Evolutionary conservation across 2,329 filamentous ascomycete species (phyloP), one percentile per base, ranked within the genome.

Genomic region (Talaromyces piceae): DNA sequence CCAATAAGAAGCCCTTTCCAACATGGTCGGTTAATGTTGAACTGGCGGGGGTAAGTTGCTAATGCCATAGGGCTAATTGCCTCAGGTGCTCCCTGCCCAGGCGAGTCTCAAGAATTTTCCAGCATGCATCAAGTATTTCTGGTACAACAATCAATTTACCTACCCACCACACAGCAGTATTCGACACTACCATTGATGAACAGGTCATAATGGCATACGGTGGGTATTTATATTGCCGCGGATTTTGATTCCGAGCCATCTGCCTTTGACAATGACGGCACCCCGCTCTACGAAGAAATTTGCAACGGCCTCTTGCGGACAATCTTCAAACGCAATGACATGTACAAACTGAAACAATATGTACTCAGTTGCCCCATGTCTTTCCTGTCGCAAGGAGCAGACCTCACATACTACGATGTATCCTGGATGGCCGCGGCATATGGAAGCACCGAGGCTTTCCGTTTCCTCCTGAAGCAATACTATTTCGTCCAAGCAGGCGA

Each of bases 381-480:
- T 20, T 9, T 16, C 18, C 4, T 50, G 5, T 22, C 4, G 9
- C 2, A 4, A n/a, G 3, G 26, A 43, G n/a, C 18, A 23, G 39
- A 44, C 3, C 4, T 16, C 5, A 5, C 12, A n/a, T 49, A 4
- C 6, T 51, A 30, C 6, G 56, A 59, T 47, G 41, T 52, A 16
- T 59, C 59, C 18, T 54, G 45, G 25, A 47, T 51, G 30, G 56
- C 57, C 37, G 52, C 56, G 23, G 22, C 31, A 3, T 48, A 56
- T 53, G 56, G 53, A 26, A 53, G 47, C 47, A 49, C 51, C 33
- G 56, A 57, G 47, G 33, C 45, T 44, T 53, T 57, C 45, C 54
- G 53, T 39, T 26, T 56, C 13, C 45, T 58, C 33, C 54, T 58
- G 28, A 54, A 54, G 37, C 39, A 53, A 47, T 55, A 57, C 18